These are phyloP conservation scores for Penicillium parvum DNA, from an alignment of 495 filamentous ascomycete genomes.

Conservation along the genomic window DNA sequence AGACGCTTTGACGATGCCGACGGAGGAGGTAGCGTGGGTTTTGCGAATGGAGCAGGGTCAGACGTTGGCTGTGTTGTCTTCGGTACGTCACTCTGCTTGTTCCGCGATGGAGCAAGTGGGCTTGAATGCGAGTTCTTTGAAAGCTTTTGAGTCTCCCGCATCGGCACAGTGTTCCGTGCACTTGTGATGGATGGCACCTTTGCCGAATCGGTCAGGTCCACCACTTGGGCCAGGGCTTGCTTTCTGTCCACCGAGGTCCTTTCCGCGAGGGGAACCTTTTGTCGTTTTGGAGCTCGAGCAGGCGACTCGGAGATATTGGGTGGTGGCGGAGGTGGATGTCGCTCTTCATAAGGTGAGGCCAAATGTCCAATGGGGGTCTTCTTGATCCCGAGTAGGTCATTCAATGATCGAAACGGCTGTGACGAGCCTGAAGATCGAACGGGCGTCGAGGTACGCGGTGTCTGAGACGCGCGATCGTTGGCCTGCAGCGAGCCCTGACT, in stretches of 20 bases:
- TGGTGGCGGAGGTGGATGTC: slow-evolving; percentile 12
- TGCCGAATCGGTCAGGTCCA: slow-evolving; percentile 21
- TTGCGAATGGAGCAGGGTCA: slow-evolving; percentile 3
- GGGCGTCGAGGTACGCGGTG: slow-evolving; percentile 18
- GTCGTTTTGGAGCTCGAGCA: slow-evolving; percentile 46
- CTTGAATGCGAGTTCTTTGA: not conserved
- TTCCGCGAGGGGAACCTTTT: slow-evolving; percentile 24
- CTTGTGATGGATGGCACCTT: not conserved
- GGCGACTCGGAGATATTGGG: slow-evolving; percentile 16
- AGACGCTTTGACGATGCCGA: not conserved
- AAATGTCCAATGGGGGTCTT: slow-evolving; percentile 45
- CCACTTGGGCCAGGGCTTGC: slow-evolving; percentile 9
- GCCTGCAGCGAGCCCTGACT: slow-evolving; percentile 24
- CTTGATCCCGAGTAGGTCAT: slow-evolving; percentile 54
- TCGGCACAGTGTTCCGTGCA: not conserved
- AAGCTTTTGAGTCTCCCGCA: not conserved
- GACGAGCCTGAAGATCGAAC: slow-evolving; percentile 25
- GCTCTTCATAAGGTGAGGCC: slow-evolving; percentile 47
- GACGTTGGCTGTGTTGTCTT: not conserved
- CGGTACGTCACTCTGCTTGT: not conserved
- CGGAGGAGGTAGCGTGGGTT: not conserved
- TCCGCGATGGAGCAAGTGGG: not conserved
- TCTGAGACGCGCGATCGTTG: slow-evolving; percentile 9
- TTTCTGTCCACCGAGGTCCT: slow-evolving; percentile 3
- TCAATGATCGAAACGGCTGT: slow-evolving; percentile 47